A percentile compares a stretch with the other conserved stretches of the same genome.
Conservation (phyloP, 768 basidiomycete species). For the Coprinopsis marcescibilis region DNA sequence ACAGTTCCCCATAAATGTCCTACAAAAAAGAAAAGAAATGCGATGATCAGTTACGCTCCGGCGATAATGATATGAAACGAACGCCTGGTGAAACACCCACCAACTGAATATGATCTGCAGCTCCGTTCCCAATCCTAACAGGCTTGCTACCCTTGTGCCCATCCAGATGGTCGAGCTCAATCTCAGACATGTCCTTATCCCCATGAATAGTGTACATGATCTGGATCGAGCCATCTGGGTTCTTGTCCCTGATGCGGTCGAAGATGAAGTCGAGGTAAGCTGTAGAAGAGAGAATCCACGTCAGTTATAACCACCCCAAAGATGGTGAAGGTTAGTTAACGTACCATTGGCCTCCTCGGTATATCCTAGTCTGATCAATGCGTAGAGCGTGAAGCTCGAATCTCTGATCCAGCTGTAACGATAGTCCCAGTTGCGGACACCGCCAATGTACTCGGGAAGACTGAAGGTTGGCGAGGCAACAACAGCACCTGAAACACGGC, state of each 20-base stretch:
- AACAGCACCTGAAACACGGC: constrained; percentile 59
- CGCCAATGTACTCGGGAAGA: constrained; percentile 83
- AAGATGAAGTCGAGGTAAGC: constrained; percentile 93
- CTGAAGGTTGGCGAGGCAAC: constrained; percentile 96
- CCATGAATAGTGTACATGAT: constrained; percentile 99
- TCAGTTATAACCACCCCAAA: not conserved
- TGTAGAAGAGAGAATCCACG: constrained; percentile 19
- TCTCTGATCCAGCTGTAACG: constrained; percentile 91
- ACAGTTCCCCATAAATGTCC: constrained; percentile 97
- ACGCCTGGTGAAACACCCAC: constrained; percentile 30
- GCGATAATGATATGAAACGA: too few relatives aligned
- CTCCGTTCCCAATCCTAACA: constrained; percentile 92
- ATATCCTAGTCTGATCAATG: constrained; percentile 88
- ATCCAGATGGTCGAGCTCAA: constrained; percentile 81
- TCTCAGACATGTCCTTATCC: constrained; percentile 75
- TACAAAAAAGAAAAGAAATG: not conserved
- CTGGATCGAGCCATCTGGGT: constrained; percentile 86
- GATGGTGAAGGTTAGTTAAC: constrained; percentile 13
- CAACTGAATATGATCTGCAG: constrained; percentile 88
- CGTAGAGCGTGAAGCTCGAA: constrained; percentile 92
- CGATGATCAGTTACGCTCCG: too few relatives aligned
- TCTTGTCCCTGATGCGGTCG: constrained; percentile 73
- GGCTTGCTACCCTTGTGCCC: constrained; percentile 84
- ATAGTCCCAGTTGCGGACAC: constrained; percentile 47
- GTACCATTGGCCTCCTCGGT: constrained; percentile 88